Evolutionary conservation across 352 stramenopile genomes (phyloP).

Genomic region (Peronospora belbahrii): DNA sequence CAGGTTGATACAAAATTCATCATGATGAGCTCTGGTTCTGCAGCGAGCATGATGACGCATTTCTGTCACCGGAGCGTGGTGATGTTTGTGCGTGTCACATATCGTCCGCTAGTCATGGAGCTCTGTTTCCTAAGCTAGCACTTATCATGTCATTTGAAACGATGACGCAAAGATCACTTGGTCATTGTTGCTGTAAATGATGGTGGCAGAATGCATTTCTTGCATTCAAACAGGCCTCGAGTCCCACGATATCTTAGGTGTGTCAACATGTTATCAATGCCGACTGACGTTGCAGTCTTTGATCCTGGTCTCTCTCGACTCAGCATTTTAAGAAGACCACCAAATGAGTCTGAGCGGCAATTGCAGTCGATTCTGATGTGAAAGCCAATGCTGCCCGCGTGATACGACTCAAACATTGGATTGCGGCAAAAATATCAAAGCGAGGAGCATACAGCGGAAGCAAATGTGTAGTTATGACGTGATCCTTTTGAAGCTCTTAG

Average conservation of each 20-base stretch:
- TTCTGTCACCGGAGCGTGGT: constrained; percentile 79
- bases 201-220: constrained; percentile 87
- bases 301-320: constrained; percentile 86
- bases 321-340: constrained; percentile 53
- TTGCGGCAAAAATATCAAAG: constrained; percentile 87
- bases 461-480: constrained; percentile 85
- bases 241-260: constrained; percentile 88
- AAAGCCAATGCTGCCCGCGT: constrained; percentile 27
- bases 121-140: constrained; percentile 79
- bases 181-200: constrained; percentile 79
- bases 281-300: constrained; percentile 84
- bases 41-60: constrained; percentile 79
- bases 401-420: constrained; percentile 88
- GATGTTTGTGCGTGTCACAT: constrained; percentile 89
- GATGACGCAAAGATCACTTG: constrained; percentile 79
- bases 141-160: constrained; percentile 76
- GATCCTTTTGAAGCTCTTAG: constrained; percentile 73
- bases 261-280: constrained; percentile 85
- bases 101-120: constrained; percentile 87
- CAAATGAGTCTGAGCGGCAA: constrained; percentile 23
- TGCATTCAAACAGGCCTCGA: constrained; percentile 82
- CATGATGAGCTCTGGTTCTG: constrained; percentile 72
- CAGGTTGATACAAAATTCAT: constrained; percentile 76
- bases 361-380: background rate
- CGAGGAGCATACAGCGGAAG: constrained; percentile 79